These are phyloP conservation scores for Blastobotrys elegans DNA, from an alignment of 1,139 yeast species.

Conservation along the genomic window DNA sequence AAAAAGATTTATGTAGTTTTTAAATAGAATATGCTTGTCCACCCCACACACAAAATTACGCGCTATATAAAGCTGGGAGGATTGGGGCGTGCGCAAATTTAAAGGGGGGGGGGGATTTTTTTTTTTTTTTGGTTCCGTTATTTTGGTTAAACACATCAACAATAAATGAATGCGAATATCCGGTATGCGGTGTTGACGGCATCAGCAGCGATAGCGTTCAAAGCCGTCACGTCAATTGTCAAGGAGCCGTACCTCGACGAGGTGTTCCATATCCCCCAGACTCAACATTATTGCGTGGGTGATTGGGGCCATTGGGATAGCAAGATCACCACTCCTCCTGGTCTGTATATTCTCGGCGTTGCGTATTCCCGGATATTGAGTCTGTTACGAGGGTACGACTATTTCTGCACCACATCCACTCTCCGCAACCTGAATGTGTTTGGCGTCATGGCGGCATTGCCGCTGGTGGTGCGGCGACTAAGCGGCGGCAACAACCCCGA, in stretches of 20 bases:
- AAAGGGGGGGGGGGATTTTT: constrained; percentile 1
- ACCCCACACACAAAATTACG: too few species aligned
- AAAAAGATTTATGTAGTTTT: too few species aligned
- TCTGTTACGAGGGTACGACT: constrained; percentile 7
- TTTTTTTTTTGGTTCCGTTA: too few species aligned
- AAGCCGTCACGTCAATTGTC: constrained; percentile 20
- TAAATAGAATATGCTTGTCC: neutral
- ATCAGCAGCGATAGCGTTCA: constrained; percentile 15
- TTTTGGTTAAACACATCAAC: too few species aligned
- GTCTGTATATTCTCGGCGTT: constrained; percentile 67
- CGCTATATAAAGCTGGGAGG: too few species aligned
- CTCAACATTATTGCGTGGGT: constrained; percentile 58
- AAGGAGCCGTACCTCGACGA: constrained; percentile 54
- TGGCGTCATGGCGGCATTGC: constrained; percentile 53
- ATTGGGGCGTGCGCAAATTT: too few species aligned
- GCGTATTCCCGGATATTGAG: constrained; percentile 38
- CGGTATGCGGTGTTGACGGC: constrained; percentile 1
- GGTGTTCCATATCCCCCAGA: constrained; percentile 77
- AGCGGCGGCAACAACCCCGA: neutral
- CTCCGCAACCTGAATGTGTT: constrained; percentile 26
- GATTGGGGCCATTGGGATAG: constrained; percentile 70
- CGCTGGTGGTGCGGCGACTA: constrained; percentile 32
- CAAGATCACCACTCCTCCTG: constrained; percentile 97
- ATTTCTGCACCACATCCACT: constrained; percentile 22
- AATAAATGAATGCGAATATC: neutral